Evolutionary conservation across 768 basidiomycete genomes (phyloP).

Genomic region (Kwoniella sp.): DNA sequence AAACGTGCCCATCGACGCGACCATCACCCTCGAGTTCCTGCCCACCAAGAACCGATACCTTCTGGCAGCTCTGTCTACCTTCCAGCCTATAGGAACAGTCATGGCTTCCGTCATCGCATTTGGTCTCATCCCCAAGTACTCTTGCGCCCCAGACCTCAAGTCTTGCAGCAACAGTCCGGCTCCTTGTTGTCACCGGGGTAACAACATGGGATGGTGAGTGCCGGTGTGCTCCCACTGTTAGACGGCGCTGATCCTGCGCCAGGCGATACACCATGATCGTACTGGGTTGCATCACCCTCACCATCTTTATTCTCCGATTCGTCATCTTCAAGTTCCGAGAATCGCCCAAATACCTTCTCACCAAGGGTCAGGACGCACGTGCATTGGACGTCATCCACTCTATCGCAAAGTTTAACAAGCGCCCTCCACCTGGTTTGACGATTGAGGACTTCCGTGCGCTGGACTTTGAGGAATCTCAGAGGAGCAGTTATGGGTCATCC

Average conservation of each 20-base stretch:
- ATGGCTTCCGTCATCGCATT: slow-evolving; percentile 57
- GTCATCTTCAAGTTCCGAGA: slow-evolving; percentile 60
- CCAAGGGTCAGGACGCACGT: slow-evolving; percentile 59
- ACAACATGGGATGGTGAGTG: slow-evolving; percentile 58
- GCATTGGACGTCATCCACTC: slow-evolving; percentile 53
- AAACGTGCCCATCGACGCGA: slow-evolving; percentile 51
- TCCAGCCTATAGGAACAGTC: slow-evolving; percentile 54
- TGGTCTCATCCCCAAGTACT: slow-evolving; percentile 58
- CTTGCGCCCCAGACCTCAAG: slow-evolving; percentile 50
- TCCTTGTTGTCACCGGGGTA: slow-evolving; percentile 53
- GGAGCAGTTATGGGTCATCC: neutral
- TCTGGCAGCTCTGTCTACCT: slow-evolving; percentile 55
- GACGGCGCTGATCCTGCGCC: neutral
- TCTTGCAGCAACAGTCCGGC: slow-evolving; percentile 32
- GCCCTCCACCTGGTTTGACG: slow-evolving; percentile 33
- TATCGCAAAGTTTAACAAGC: slow-evolving; percentile 50
- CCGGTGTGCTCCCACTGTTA: neutral
- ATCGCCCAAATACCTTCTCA: slow-evolving; percentile 60
- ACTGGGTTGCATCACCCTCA: slow-evolving; percentile 52
- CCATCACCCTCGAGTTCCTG: slow-evolving; percentile 46
- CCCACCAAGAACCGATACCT: slow-evolving; percentile 50
- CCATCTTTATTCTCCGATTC: slow-evolving; percentile 59
- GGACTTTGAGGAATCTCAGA: slow-evolving; percentile 26
- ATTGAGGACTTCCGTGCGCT: slow-evolving; percentile 48
- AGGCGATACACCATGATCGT: slow-evolving; percentile 57